Conservation (phyloP, 495 filamentous ascomycete species). For the Niebla homalea region DNA sequence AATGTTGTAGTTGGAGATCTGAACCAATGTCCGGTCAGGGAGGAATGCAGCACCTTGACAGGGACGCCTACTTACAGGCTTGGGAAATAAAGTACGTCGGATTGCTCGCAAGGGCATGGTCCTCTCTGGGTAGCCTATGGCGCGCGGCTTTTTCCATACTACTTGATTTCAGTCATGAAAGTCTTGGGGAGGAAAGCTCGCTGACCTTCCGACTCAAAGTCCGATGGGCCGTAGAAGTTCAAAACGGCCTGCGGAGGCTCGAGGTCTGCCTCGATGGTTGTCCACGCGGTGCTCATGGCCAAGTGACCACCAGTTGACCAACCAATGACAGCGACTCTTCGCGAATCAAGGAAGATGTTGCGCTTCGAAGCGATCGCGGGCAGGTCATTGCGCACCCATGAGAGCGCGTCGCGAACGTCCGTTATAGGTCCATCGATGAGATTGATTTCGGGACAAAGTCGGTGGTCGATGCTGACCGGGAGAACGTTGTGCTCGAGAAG, state of each 20-base stretch:
- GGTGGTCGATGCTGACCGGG: conserved; percentile 41
- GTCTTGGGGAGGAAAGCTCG: too few species aligned
- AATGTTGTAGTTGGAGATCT: conserved; percentile 2
- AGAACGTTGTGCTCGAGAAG: conserved; percentile 32
- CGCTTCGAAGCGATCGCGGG: conserved; percentile 28
- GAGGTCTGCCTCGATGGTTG: conserved; percentile 14
- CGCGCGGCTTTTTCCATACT: too few species aligned
- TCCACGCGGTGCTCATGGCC: conserved; percentile 34
- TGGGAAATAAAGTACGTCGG: too few species aligned
- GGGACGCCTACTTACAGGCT: too few species aligned
- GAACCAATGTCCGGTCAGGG: too few species aligned
- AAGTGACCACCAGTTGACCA: conserved; percentile 44
- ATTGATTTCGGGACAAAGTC: conserved; percentile 40
- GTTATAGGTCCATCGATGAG: conserved; percentile 35
- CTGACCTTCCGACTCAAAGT: too few species aligned
- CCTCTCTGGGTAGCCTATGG: too few species aligned
- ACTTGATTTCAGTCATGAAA: too few species aligned
- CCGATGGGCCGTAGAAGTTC: conserved; percentile 32
- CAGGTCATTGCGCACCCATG: conserved; percentile 30
- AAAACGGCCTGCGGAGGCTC: conserved; percentile 30
- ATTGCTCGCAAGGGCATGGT: too few species aligned
- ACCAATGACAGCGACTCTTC: conserved; percentile 33
- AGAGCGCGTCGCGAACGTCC: conserved; percentile 34
- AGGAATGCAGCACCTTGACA: too few species aligned
- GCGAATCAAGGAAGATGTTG: conserved; percentile 27